Evolutionary conservation across 2,329 filamentous ascomycete species (phyloP).

Genomic region (Apiospora sp.): DNA sequence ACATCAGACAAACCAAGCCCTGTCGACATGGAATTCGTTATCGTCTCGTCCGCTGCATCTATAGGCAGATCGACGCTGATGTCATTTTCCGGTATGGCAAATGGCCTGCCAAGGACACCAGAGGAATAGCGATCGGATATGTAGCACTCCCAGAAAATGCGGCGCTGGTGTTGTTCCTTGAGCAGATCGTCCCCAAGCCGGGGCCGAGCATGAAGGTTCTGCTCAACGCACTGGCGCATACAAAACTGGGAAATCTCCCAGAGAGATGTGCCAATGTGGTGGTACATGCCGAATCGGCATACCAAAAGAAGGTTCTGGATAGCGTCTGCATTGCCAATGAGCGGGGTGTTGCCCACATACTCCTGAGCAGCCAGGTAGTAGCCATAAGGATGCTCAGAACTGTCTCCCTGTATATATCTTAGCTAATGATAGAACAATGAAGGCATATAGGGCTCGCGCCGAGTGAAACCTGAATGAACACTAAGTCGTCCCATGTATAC

Average conservation of each 20-base stretch:
- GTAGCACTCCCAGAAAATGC: slow-evolving; percentile 55
- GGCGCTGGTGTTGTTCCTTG: slow-evolving; percentile 46
- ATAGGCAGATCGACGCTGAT: slow-evolving; percentile 47
- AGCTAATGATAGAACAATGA: background rate
- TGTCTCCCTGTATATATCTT: background rate
- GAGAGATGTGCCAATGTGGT: slow-evolving; percentile 50
- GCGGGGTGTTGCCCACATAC: slow-evolving; percentile 39
- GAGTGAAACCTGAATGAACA: slow-evolving; percentile 29
- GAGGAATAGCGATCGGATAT: slow-evolving; percentile 55
- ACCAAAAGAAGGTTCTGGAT: slow-evolving; percentile 51
- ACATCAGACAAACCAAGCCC: slow-evolving; percentile 24
- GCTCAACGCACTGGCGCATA: slow-evolving; percentile 50
- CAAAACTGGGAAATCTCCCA: slow-evolving; percentile 51
- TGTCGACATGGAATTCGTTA: slow-evolving; percentile 31
- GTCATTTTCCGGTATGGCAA: slow-evolving; percentile 49
- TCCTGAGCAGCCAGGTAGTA: slow-evolving; percentile 49
- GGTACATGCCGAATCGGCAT: slow-evolving; percentile 51
- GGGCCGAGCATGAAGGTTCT: slow-evolving; percentile 42
- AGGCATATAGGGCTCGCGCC: slow-evolving; percentile 24
- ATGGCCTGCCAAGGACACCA: slow-evolving; percentile 49
- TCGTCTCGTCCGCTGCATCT: slow-evolving; percentile 44
- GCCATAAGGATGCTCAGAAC: slow-evolving; percentile 46
- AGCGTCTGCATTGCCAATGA: slow-evolving; percentile 44
- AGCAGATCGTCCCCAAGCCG: slow-evolving; percentile 31
- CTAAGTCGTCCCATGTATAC: background rate